Conservation (phyloP, 139 green algal genomes). For the Ulvella scutata region DNA sequence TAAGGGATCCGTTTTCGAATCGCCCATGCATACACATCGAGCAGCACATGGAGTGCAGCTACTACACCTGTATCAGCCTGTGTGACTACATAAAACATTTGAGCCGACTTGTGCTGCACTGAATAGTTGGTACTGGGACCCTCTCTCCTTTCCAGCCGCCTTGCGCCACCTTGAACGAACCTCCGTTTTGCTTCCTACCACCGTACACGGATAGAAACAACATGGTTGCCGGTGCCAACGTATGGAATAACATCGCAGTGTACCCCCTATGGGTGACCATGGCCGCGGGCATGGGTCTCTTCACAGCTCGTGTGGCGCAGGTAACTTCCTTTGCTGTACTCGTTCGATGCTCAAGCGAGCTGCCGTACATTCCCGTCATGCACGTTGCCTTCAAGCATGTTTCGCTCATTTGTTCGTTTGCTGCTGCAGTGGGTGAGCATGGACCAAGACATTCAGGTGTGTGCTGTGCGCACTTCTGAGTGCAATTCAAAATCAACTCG, state of each 20-base stretch:
- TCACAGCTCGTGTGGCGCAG: too few species aligned
- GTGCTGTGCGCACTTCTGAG: neutral
- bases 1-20: too few species aligned
- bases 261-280: neutral
- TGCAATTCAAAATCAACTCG: neutral
- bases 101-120: too few species aligned
- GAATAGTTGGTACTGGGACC: too few species aligned
- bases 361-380: neutral
- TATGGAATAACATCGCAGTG: neutral
- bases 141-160: too few species aligned
- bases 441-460: neutral
- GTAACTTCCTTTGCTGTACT: neutral
- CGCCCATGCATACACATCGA: too few species aligned
- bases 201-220: neutral
- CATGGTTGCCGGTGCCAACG: neutral
- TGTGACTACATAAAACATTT: too few species aligned
- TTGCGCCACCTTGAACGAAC: too few species aligned
- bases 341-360: neutral
- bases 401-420: neutral
- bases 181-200: neutral
- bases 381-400: neutral
- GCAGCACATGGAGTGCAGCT: too few species aligned
- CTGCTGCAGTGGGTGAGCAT: neutral
- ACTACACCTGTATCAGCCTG: too few species aligned
- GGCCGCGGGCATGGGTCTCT: too few species aligned